A percentile compares a stretch with the other conserved stretches of the same genome.
These are phyloP conservation scores for Xylariomycetidae sp. DNA, from an alignment of 2,329 filamentous ascomycete species.

Conservation along the genomic window DNA sequence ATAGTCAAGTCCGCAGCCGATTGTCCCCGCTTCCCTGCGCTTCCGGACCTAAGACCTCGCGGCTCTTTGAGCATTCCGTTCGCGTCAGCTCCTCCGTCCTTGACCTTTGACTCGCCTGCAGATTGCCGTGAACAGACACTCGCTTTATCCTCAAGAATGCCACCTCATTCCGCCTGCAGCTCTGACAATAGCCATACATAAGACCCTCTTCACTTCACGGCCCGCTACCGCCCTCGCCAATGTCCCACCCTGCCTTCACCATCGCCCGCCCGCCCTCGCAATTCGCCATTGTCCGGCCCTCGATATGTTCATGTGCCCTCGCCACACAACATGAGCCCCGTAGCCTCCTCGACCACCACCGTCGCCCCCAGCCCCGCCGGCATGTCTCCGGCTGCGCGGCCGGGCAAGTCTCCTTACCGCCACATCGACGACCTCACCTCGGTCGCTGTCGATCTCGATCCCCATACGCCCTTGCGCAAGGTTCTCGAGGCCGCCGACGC, in stretches of 20 bases:
- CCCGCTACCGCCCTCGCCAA: slow-evolving; percentile 1
- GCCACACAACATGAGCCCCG: slow-evolving; percentile 18
- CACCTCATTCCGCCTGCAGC: slow-evolving; percentile 17
- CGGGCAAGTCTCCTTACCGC: slow-evolving; percentile 34
- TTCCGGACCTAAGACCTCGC: slow-evolving; percentile 8
- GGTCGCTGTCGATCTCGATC: slow-evolving; percentile 39
- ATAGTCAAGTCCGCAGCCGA: no score
- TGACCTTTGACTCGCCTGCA: slow-evolving; percentile 2
- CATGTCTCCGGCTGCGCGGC: slow-evolving; percentile 9
- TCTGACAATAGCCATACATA: slow-evolving; percentile 19
- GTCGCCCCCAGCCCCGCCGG: slow-evolving; percentile 2
- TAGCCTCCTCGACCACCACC: slow-evolving; percentile 14
- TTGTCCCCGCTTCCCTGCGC: slow-evolving; percentile 2
- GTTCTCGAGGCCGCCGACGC: slow-evolving; percentile 48
- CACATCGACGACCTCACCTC: slow-evolving; percentile 50
- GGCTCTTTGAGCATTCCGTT: slow-evolving; percentile 7
- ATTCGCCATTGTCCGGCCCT: background rate
- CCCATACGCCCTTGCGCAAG: slow-evolving; percentile 44
- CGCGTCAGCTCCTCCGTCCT: slow-evolving; percentile 5
- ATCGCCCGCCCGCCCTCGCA: background rate
- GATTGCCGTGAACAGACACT: slow-evolving; percentile 15
- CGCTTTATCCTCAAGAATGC: slow-evolving; percentile 22
- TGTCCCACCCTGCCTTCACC: background rate
- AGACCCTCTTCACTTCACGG: slow-evolving; percentile 8
- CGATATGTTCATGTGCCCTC: background rate